Base-by-base conservation (phyloP, 805 yeast genomes). In the Zygosaccharomyces pseudorouxii region DNA sequence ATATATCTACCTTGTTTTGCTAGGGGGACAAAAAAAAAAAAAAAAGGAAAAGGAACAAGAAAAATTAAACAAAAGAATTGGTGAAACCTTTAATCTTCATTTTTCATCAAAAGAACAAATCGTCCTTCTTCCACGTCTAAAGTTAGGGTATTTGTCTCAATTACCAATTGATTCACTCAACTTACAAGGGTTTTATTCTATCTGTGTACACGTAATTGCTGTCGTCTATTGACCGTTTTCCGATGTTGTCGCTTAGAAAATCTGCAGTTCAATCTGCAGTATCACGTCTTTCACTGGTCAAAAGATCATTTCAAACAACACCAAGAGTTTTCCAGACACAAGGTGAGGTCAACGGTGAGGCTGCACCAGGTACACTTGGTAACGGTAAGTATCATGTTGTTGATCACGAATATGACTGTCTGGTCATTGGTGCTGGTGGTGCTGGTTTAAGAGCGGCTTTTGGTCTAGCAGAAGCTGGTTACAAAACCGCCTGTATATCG, bases 401-500 rank as follows among this genome's bases (percentile, higher is more conserved):
- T 58, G 98, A 92, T 72, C 99, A 92, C 71, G 98, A 93, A 71
- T 92, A 93, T 72, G 99, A 92, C 75, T 89, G 97, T 77, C 82
- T 92, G 43, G 98, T 92, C 51, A 89, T 92, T 47, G 99, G 99
- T 65, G 99, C 99, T 49, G 99, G 99, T 65, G 99, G 99, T 70
- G 99, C 99, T 43, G 99, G 99, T 67, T 76, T 92, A 53, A 84
- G 99, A 74, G 99, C 99, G 37, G 98, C 99, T 33, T 93, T 92
- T 61, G 99, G 99, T 56, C 78, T 92, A 50, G 96, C 97, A 50
- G 90, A 89, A 67, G 96, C 95, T 47, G 99, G 99, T 38, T 92
- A 78, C 77, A 92, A 93, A 71, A 92, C 97, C 40, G 99, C 99
- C 31, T 93, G 99, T 81, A 81, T 92, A 60, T 84, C 97, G 57